Evolutionary conservation across 441 rosid genomes (phyloP).

Genomic region (Dalechampia spathulata): DNA sequence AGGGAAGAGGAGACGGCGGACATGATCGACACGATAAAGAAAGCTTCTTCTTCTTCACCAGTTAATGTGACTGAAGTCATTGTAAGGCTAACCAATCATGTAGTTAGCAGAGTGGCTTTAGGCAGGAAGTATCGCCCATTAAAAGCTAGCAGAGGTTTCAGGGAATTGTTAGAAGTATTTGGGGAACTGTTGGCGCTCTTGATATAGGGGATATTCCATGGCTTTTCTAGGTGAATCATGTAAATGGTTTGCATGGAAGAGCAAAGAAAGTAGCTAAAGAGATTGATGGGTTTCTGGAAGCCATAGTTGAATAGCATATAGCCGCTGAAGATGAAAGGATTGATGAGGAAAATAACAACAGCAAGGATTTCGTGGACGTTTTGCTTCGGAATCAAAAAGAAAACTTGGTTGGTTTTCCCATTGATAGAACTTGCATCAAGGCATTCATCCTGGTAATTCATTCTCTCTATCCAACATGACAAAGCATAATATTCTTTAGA

Average conservation of each 20-base stretch:
- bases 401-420: constrained; percentile 12
- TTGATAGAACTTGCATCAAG: constrained; percentile 6
- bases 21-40: constrained; percentile 9
- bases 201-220: constrained; percentile 47
- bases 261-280: constrained; percentile 27
- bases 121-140: constrained; percentile 34
- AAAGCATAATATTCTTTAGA: too few species aligned
- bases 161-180: constrained; percentile 26
- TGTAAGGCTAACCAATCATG: constrained; percentile 14
- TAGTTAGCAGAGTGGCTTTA: constrained; percentile 21
- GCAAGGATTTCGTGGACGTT: constrained; percentile 30
- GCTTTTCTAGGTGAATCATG: constrained; percentile 32
- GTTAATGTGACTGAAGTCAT: constrained; percentile 25
- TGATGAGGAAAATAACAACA: neutral
- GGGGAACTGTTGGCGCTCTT: constrained; percentile 32
- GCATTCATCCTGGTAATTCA: constrained; percentile 4
- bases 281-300: constrained; percentile 34
- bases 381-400: constrained; percentile 29
- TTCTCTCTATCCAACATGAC: neutral
- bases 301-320: constrained; percentile 26
- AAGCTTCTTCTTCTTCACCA: neutral
- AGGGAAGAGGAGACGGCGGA: constrained; percentile 30
- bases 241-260: constrained; percentile 36
- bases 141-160: constrained; percentile 25
- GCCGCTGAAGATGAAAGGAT: too few species aligned